These are phyloP conservation scores for Tolypocladium endophyticum DNA, from an alignment of 2,329 filamentous ascomycete genomes.

Conservation along the genomic window DNA sequence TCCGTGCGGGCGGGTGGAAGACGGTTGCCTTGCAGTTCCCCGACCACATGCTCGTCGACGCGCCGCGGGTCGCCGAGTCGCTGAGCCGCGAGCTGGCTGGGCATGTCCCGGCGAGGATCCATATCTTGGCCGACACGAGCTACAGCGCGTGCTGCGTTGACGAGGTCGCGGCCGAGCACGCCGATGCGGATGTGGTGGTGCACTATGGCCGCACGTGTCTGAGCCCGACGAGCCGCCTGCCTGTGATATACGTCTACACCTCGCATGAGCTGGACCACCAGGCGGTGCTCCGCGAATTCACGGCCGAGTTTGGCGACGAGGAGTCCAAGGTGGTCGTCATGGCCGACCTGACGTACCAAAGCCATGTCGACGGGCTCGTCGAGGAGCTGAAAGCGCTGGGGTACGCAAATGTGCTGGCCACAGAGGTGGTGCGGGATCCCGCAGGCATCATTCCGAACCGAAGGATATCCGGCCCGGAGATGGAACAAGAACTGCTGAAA, in stretches of 20 bases:
- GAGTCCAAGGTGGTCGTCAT: slow-evolving; percentile 62
- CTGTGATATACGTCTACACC: slow-evolving; percentile 88
- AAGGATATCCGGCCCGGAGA: slow-evolving; percentile 38
- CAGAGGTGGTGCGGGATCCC: slow-evolving; percentile 67
- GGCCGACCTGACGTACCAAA: slow-evolving; percentile 80
- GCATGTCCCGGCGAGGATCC: slow-evolving; percentile 38
- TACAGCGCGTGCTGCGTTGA: slow-evolving; percentile 97
- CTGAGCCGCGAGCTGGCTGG: slow-evolving; percentile 17
- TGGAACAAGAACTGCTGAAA: slow-evolving; percentile 36
- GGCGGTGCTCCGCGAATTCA: slow-evolving; percentile 48
- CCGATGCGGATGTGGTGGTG: slow-evolving; percentile 79
- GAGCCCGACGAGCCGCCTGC: slow-evolving; percentile 76
- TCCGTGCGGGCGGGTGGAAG: slow-evolving; percentile 59
- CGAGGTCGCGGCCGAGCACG: slow-evolving; percentile 91
- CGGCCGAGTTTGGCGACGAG: slow-evolving; percentile 55
- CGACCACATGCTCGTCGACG: slow-evolving; percentile 82
- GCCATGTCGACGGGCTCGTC: slow-evolving; percentile 55
- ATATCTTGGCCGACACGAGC: slow-evolving; percentile 87
- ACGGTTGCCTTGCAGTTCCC: slow-evolving; percentile 91
- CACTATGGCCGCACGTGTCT: slow-evolving; percentile 92
- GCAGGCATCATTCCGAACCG: slow-evolving; percentile 77
- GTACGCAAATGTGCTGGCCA: slow-evolving; percentile 61
- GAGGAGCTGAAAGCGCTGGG: slow-evolving; percentile 45
- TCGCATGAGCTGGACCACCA: slow-evolving; percentile 55
- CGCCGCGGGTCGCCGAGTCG: slow-evolving; percentile 64